These are phyloP conservation scores for Anaeramoeba ignava DNA, from an alignment of 78 protist species.

Conservation along the genomic window DNA sequence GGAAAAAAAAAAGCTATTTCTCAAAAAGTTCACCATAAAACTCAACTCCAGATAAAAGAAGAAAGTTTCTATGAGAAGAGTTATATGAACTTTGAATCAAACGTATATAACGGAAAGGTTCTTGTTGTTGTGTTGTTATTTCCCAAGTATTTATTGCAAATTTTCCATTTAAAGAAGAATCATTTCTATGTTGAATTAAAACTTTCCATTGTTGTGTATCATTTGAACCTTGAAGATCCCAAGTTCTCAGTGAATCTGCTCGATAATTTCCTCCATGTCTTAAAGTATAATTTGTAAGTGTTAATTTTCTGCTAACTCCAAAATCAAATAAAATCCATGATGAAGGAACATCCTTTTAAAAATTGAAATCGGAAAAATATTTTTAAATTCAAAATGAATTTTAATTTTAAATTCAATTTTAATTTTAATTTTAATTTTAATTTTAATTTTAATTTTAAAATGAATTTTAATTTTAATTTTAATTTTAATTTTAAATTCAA, in stretches of 20 bases:
- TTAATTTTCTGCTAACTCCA: constrained; percentile 31
- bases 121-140: constrained; percentile 15
- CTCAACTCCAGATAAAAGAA: constrained; percentile 50
- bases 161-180: constrained; percentile 35
- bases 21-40: constrained; percentile 46
- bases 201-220: constrained; percentile 53
- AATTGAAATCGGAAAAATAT: too few relatives aligned
- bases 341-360: constrained; percentile 55
- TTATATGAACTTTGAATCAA: constrained; percentile 49
- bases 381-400: too few relatives aligned
- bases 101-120: constrained; percentile 42
- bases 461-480: too few relatives aligned
- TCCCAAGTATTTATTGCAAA: constrained; percentile 49
- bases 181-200: constrained; percentile 37
- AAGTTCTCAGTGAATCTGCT: constrained; percentile 47
- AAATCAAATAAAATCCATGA: constrained; percentile 55
- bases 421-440: too few relatives aligned
- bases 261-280: constrained; percentile 50
- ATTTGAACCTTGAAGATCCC: constrained; percentile 57
- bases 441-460: too few relatives aligned
- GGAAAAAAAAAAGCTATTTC: too few relatives aligned
- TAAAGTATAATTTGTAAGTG: constrained; percentile 39
- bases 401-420: too few relatives aligned
- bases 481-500: too few relatives aligned
- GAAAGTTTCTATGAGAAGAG: constrained; percentile 45